phyloP scores from a whole-genome alignment of 2,329 filamentous ascomycete genomes.

The Polychaeton citri region DNA sequence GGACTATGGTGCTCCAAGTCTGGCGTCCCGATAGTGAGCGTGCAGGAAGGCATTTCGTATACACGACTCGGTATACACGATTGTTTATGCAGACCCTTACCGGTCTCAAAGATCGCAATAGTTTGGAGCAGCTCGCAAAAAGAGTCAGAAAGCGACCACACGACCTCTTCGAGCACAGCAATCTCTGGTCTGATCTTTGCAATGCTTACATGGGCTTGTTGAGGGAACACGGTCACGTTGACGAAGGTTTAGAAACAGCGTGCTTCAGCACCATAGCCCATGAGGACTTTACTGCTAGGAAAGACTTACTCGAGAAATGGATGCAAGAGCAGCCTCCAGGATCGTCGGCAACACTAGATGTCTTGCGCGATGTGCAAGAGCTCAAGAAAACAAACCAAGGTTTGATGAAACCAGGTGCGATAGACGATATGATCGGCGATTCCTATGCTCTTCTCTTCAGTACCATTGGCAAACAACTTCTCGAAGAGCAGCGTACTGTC shows the following conservation, averaged over 20 bases:
- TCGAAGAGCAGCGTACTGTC: slow-evolving; percentile 25
- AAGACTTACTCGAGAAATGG: slow-evolving; percentile 47
- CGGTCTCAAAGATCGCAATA: slow-evolving; percentile 59
- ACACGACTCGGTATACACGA: slow-evolving; percentile 72
- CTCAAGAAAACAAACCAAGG: slow-evolving; percentile 71
- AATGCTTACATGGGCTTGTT: slow-evolving; percentile 45
- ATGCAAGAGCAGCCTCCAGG: slow-evolving; percentile 36
- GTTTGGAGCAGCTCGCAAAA: slow-evolving; percentile 64
- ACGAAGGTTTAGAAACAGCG: slow-evolving; percentile 48
- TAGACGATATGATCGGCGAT: slow-evolving; percentile 90
- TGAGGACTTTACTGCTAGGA: slow-evolving; percentile 50
- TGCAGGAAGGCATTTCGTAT: slow-evolving; percentile 79
- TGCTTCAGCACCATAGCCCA: slow-evolving; percentile 51
- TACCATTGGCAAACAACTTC: slow-evolving; percentile 49
- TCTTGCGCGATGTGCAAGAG: slow-evolving; percentile 53
- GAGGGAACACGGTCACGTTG: slow-evolving; percentile 42
- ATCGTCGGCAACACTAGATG: slow-evolving; percentile 40
- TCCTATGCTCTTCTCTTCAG: slow-evolving; percentile 68
- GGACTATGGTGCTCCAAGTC: slow-evolving; percentile 87
- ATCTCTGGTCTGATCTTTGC: slow-evolving; percentile 50
- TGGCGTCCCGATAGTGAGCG: slow-evolving; percentile 87
- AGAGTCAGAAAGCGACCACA: slow-evolving; percentile 69
- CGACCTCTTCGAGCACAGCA: slow-evolving; percentile 53
- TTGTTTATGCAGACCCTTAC: slow-evolving; percentile 68
- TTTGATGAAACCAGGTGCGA: slow-evolving; percentile 69